These are phyloP conservation scores for Fulvia fulva DNA, from an alignment of 2,329 filamentous ascomycete species.

Conservation along the genomic window DNA sequence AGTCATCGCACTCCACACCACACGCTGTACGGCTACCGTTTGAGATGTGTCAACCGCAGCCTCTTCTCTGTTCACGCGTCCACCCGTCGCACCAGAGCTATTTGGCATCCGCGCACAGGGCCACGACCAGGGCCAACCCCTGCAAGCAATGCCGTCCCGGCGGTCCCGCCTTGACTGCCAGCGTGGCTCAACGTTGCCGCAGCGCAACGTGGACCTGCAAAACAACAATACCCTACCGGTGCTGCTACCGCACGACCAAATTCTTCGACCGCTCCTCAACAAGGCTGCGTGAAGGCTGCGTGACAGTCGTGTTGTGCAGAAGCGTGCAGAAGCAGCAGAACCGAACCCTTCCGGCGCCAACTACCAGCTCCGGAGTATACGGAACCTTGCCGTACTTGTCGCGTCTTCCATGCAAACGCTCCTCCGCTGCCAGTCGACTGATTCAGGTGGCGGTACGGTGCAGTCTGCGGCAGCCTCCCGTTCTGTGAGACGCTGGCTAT, in stretches of 20 bases:
- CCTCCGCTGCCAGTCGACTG: not conserved
- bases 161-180: conserved; percentile 1
- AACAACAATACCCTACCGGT: no score
- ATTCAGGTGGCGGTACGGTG: not conserved
- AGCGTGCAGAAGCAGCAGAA: not conserved
- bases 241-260: not conserved
- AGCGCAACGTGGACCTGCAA: not conserved
- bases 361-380: not conserved
- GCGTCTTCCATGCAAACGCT: not conserved
- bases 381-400: not conserved
- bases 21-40: not conserved
- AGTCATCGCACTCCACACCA: not conserved
- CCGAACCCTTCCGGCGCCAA: not conserved
- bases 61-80: not conserved
- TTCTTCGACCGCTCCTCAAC: not conserved
- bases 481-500: not conserved
- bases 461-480: not conserved
- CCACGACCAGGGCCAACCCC: not conserved
- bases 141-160: not conserved
- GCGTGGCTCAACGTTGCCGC: not conserved
- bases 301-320: not conserved
- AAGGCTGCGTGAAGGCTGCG: not conserved
- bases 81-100: conserved; percentile 3
- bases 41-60: not conserved
- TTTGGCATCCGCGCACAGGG: conserved; percentile 4